Conservation (phyloP, 306 rosid species). For the Dicorynia guianensis region DNA sequence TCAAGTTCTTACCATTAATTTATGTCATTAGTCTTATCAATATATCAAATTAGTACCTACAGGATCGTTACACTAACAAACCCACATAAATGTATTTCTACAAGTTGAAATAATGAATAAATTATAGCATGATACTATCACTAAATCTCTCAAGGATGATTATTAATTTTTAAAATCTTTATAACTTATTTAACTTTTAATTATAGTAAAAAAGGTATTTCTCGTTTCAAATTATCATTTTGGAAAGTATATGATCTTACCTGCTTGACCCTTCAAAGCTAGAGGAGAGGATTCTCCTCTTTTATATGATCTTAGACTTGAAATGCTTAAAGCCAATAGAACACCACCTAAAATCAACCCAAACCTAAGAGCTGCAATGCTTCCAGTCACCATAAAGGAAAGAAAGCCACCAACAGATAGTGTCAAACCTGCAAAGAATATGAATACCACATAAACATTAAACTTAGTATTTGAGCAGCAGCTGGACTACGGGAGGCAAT, state of each 20-base stretch:
- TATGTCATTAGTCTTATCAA: slow-evolving; percentile 4
- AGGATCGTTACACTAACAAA: slow-evolving; percentile 21
- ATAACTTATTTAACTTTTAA: slow-evolving; percentile 12
- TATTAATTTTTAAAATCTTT: slow-evolving; percentile 2
- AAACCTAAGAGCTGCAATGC: slow-evolving; percentile 79
- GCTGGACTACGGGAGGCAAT: background rate
- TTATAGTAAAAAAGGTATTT: background rate
- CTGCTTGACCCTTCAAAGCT: slow-evolving; percentile 86
- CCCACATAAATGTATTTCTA: background rate
- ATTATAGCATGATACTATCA: background rate
- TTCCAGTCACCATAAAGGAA: slow-evolving; percentile 88
- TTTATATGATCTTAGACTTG: slow-evolving; percentile 70
- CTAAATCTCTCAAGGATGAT: slow-evolving; percentile 4
- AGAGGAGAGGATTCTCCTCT: slow-evolving; percentile 65
- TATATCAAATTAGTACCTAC: slow-evolving; percentile 13
- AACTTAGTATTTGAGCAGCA: slow-evolving; percentile 16
- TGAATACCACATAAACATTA: slow-evolving; percentile 38
- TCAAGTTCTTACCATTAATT: background rate
- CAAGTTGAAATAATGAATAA: background rate
- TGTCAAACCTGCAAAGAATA: slow-evolving; percentile 69
- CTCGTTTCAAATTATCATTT: slow-evolving; percentile 16
- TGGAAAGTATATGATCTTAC: slow-evolving; percentile 50
- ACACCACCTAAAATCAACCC: slow-evolving; percentile 88
- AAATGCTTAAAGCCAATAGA: slow-evolving; percentile 75
- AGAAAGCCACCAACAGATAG: slow-evolving; percentile 93